phyloP scores from a whole-genome alignment of 2,329 filamentous ascomycete species.

The Kalmusia sp. region DNA sequence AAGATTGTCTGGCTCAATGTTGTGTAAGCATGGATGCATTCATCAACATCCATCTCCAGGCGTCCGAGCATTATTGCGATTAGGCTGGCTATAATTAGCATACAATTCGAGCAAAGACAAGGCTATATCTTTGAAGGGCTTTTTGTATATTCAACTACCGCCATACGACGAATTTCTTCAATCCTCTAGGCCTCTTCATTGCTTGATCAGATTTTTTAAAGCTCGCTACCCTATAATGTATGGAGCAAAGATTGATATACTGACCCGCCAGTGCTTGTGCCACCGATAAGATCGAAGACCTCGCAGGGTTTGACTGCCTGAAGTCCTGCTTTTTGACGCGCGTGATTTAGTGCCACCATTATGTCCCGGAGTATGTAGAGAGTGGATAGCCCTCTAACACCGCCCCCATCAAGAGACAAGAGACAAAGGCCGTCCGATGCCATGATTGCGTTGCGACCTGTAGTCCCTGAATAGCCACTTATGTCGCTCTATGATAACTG shows the following conservation, averaged over 20 bases:
- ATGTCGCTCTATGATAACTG: too few species aligned
- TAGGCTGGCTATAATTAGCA: slow-evolving; percentile 13
- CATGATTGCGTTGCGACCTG: too few species aligned
- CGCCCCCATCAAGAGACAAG: slow-evolving; percentile 32
- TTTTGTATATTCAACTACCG: too few species aligned
- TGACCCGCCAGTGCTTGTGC: slow-evolving; percentile 33
- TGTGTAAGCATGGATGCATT: slow-evolving; percentile 25
- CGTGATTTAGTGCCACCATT: slow-evolving; percentile 24
- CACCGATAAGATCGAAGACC: slow-evolving; percentile 32
- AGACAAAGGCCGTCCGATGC: slow-evolving; percentile 14
- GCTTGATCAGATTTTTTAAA: not conserved
- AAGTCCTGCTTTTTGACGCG: slow-evolving; percentile 17
- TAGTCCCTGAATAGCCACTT: too few species aligned
- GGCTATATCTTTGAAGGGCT: too few species aligned
- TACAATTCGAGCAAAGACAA: too few species aligned
- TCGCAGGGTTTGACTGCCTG: slow-evolving; percentile 21
- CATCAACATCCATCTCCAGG: slow-evolving; percentile 25
- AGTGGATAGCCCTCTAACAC: slow-evolving; percentile 31
- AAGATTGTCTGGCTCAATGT: slow-evolving; percentile 20
- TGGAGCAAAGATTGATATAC: too few species aligned
- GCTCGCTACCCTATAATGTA: not conserved
- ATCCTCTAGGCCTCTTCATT: too few species aligned
- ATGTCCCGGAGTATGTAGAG: slow-evolving; percentile 29
- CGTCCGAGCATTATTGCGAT: slow-evolving; percentile 31
- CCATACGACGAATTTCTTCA: too few species aligned